Conservation (phyloP, 352 stramenopile genomes). For the Labyrinthula sp. region DNA sequence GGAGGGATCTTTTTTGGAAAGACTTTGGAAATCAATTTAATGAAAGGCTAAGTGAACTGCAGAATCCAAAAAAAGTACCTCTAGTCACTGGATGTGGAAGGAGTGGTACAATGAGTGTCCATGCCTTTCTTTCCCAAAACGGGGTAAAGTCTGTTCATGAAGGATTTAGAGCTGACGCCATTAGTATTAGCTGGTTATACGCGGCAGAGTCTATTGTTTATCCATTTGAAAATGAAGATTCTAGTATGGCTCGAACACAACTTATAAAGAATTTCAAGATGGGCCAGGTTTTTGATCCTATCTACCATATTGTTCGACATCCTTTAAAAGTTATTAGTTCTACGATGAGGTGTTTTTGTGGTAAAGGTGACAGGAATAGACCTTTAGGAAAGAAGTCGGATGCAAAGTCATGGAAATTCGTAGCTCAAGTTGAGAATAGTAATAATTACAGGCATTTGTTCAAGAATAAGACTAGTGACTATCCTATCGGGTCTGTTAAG, state of each 20-base stretch:
- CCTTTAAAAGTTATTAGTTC: slow-evolving; percentile 27
- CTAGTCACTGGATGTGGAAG: slow-evolving; percentile 20
- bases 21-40: slow-evolving; percentile 29
- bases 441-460: no score
- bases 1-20: slow-evolving; percentile 32
- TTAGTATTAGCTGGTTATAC: slow-evolving; percentile 24
- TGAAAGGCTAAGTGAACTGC: no score
- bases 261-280: not conserved
- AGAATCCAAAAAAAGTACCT: slow-evolving; percentile 26
- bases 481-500: slow-evolving; percentile 2
- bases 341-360: slow-evolving; percentile 21
- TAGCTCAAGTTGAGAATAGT: no score
- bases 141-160: slow-evolving; percentile 17
- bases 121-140: slow-evolving; percentile 2
- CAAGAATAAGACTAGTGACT: slow-evolving; percentile 2
- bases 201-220: slow-evolving; percentile 6
- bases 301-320: slow-evolving; percentile 14
- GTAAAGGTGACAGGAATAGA: slow-evolving; percentile 3
- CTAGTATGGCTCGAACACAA: not conserved
- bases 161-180: not conserved
- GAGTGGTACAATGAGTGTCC: slow-evolving; percentile 12
- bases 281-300: slow-evolving; percentile 7
- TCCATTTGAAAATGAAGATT: slow-evolving; percentile 11
- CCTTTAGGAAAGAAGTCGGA: slow-evolving; percentile 3
- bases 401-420: slow-evolving; percentile 11